Percentiles rank a stretch among this genome's conserved stretches.
phyloP scores from a whole-genome alignment of 2,329 filamentous ascomycete genomes.

The Cadophora gregata region DNA sequence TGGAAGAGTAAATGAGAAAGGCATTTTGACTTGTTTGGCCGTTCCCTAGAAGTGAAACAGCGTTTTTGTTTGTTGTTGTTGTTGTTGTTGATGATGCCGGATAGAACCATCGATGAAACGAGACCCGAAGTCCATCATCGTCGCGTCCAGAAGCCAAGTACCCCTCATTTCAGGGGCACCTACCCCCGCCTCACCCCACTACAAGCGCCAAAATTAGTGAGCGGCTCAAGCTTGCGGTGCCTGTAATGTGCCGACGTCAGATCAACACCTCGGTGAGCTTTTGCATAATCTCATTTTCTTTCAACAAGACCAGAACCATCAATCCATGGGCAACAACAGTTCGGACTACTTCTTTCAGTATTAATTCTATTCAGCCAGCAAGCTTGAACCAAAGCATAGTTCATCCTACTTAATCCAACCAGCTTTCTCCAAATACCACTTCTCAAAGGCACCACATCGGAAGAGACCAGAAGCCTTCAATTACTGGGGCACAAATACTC shows the following conservation, averaged over 20 bases:
- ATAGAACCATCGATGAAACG: background rate
- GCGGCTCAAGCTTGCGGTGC: background rate
- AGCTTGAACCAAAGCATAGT: background rate
- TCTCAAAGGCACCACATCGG: background rate
- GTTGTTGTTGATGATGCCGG: background rate
- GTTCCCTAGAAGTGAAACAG: too few relatives aligned
- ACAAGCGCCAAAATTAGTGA: slow-evolving; percentile 5
- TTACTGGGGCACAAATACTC: background rate
- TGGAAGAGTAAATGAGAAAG: slow-evolving; percentile 85
- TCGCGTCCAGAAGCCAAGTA: background rate
- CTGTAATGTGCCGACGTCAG: slow-evolving; percentile 4
- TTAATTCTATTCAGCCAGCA: background rate
- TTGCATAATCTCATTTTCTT: background rate
- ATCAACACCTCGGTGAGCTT: background rate
- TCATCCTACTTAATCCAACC: background rate
- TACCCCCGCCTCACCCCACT: slow-evolving; percentile 2
- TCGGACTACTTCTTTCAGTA: background rate
- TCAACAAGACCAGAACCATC: background rate
- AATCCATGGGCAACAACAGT: background rate
- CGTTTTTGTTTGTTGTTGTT: background rate
- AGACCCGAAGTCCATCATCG: background rate
- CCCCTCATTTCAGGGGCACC: background rate
- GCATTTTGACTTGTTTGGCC: slow-evolving; percentile 61
- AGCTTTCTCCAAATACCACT: background rate
- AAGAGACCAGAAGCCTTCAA: background rate